Conservation (phyloP, 202 grass and related monocot genomes). For the Zizania palustris region DNA sequence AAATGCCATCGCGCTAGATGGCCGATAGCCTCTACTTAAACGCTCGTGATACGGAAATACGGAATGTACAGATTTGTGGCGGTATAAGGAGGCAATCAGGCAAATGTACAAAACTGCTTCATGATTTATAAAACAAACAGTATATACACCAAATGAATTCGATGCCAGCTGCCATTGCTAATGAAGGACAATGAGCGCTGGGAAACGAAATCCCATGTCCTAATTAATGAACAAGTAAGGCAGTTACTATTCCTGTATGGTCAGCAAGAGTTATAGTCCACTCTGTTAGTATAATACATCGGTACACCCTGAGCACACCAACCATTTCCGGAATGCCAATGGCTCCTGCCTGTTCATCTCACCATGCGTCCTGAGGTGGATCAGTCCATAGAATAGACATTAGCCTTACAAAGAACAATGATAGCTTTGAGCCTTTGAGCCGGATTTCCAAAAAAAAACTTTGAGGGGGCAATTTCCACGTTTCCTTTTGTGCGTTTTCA, state of each 20-base stretch:
- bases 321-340: conserved; percentile 13
- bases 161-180: not conserved
- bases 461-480: not conserved
- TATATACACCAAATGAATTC: conserved; percentile 35
- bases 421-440: too few species aligned
- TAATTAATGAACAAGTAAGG: not conserved
- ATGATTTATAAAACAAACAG: conserved; percentile 26
- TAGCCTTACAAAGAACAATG: too few species aligned
- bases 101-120: conserved; percentile 21
- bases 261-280: not conserved
- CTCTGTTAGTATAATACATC: conserved; percentile 15
- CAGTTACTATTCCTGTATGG: too few species aligned
- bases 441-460: too few species aligned
- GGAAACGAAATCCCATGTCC: conserved; percentile 15
- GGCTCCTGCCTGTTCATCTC: not conserved
- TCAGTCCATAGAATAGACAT: conserved; percentile 11
- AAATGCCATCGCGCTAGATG: too few species aligned
- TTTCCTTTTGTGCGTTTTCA: conserved; percentile 3
- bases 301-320: not conserved
- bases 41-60: not conserved
- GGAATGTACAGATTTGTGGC: too few species aligned
- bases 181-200: conserved; percentile 23
- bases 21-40: too few species aligned
- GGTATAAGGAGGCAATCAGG: too few species aligned
- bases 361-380: not conserved